phyloP scores from a whole-genome alignment of 495 filamentous ascomycete genomes.

The Venustampulla echinocandica region DNA sequence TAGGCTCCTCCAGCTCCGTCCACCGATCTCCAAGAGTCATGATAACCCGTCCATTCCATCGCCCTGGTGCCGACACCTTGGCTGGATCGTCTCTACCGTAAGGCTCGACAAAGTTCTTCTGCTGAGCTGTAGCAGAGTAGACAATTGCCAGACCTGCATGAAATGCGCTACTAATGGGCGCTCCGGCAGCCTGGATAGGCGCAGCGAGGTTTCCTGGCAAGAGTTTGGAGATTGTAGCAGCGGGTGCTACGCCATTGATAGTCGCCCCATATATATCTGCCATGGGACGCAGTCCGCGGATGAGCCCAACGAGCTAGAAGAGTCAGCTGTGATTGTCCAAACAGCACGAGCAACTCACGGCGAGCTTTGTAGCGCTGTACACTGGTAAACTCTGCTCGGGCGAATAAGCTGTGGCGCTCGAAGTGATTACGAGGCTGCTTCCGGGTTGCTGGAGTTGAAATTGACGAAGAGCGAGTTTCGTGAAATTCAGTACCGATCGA shows the following conservation, averaged over 20 bases:
- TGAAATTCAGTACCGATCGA: constrained; percentile 19
- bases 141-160: constrained; percentile 25
- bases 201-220: constrained; percentile 19
- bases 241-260: constrained; percentile 1
- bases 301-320: constrained; percentile 22
- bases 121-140: constrained; percentile 26
- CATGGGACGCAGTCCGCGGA: constrained; percentile 22
- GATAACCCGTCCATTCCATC: constrained; percentile 30
- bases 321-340: too few species aligned
- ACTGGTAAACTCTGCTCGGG: constrained; percentile 25
- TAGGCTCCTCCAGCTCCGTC: constrained; percentile 28
- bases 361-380: constrained; percentile 24
- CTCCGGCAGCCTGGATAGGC: constrained; percentile 6
- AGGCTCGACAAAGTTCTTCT: neutral
- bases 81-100: neutral
- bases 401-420: constrained; percentile 26
- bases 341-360: constrained; percentile 21
- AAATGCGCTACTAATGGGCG: constrained; percentile 24
- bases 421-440: constrained; percentile 29
- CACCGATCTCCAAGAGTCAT: constrained; percentile 27
- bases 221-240: constrained; percentile 24
- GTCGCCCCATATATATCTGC: neutral
- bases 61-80: constrained; percentile 7
- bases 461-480: constrained; percentile 16
- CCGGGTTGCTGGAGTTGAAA: neutral